Evolutionary conservation across 768 basidiomycete genomes (phyloP).

Genomic region (Agaricus subrufescens): DNA sequence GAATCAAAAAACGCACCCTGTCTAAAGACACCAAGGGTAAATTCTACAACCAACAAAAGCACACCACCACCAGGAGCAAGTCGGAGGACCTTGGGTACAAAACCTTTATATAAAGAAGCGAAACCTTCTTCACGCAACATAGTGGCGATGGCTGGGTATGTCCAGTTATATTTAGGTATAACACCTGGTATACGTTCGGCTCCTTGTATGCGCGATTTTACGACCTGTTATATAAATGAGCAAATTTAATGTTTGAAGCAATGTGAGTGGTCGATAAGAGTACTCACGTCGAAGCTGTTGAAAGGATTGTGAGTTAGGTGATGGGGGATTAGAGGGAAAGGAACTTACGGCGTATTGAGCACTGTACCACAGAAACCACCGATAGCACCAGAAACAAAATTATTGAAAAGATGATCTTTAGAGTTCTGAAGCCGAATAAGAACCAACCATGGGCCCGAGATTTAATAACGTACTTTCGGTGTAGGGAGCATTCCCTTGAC

Average conservation of each 20-base stretch:
- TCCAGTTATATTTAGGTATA: slow-evolving; percentile 90
- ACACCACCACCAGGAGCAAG: slow-evolving; percentile 96
- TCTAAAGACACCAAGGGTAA: slow-evolving; percentile 74
- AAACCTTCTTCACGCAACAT: slow-evolving; percentile 87
- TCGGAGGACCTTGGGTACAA: slow-evolving; percentile 91
- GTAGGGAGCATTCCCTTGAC: slow-evolving; percentile 78
- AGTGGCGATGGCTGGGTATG: slow-evolving; percentile 80
- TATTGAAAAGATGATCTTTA: slow-evolving; percentile 76
- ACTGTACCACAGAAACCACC: slow-evolving; percentile 90
- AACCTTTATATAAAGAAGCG: slow-evolving; percentile 89
- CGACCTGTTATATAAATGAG: slow-evolving; percentile 50
- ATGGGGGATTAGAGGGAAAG: not conserved
- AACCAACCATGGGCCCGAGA: not conserved
- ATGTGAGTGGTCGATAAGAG: not conserved
- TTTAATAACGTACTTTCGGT: slow-evolving; percentile 55
- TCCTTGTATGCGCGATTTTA: slow-evolving; percentile 94
- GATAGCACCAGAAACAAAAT: slow-evolving; percentile 85
- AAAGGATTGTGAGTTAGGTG: not conserved
- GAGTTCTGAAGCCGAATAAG: slow-evolving; percentile 39
- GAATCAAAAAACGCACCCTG: slow-evolving; percentile 39
- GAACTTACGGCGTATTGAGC: slow-evolving; percentile 83
- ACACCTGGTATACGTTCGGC: slow-evolving; percentile 59
- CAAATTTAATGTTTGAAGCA: slow-evolving; percentile 2
- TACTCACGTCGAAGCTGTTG: slow-evolving; percentile 29
- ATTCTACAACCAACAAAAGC: slow-evolving; percentile 88